phyloP scores from a whole-genome alignment of 192 early-diverging fungal species.

The Dissophora ornata region DNA sequence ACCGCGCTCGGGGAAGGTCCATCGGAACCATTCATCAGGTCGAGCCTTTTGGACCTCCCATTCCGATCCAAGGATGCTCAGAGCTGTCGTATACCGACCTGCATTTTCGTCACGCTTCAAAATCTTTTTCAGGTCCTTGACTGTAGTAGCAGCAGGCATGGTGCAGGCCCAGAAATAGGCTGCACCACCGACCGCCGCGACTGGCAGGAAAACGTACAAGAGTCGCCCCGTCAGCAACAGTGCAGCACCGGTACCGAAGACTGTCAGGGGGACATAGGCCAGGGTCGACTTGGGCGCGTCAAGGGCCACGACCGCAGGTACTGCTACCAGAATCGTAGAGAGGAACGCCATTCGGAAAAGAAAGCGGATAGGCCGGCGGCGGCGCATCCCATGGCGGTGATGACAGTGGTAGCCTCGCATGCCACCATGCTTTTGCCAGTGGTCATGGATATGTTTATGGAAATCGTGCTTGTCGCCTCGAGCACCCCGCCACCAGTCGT shows the following conservation, averaged over 20 bases:
- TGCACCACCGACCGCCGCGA: slow-evolving; percentile 22
- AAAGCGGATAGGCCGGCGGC: slow-evolving; percentile 14
- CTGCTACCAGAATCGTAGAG: slow-evolving; percentile 26
- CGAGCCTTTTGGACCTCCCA: slow-evolving; percentile 30
- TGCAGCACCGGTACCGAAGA: slow-evolving; percentile 16
- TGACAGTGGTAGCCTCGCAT: slow-evolving; percentile 21
- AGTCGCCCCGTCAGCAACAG: slow-evolving; percentile 27
- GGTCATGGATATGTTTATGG: slow-evolving; percentile 12
- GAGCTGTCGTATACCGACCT: slow-evolving; percentile 7
- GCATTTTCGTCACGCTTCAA: slow-evolving; percentile 18
- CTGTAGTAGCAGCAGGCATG: slow-evolving; percentile 19
- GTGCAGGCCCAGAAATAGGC: slow-evolving; percentile 4
- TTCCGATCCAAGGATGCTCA: slow-evolving; percentile 16
- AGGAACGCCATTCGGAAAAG: slow-evolving; percentile 32
- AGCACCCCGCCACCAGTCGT: slow-evolving; percentile 16
- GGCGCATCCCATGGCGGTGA: slow-evolving; percentile 6
- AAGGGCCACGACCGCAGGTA: slow-evolving; percentile 25
- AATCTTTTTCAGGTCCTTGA: slow-evolving; percentile 35
- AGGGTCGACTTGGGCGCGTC: slow-evolving; percentile 14
- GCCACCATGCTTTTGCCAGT: slow-evolving; percentile 10
- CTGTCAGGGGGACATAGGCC: slow-evolving; percentile 15
- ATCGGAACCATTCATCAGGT: slow-evolving; percentile 39
- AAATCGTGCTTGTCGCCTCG: background rate
- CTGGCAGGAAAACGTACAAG: slow-evolving; percentile 16
- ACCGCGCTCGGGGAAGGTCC: slow-evolving; percentile 22